These are phyloP conservation scores for Cryptosporidium xiaoi DNA, from an alignment of 169 alveolate genomes.

Conservation along the genomic window DNA sequence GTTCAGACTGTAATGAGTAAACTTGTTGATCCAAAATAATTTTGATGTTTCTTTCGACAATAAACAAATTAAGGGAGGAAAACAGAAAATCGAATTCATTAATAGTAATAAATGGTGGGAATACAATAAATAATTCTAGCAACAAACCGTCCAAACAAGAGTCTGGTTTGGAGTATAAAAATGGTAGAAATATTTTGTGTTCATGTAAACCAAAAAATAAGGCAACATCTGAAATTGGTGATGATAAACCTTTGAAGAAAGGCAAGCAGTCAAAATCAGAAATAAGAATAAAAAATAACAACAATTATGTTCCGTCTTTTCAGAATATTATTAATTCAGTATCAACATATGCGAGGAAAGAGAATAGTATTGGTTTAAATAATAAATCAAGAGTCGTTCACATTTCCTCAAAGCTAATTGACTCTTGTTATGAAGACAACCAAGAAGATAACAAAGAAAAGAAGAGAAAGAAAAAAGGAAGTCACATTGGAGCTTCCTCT, in stretches of 20 bases:
- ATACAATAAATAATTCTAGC: background rate
- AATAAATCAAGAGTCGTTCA: no score
- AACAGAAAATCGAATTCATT: constrained; percentile 10
- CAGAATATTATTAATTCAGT: no score
- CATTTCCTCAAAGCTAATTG: no score
- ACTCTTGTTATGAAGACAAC: no score
- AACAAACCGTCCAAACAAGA: no score
- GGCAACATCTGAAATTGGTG: no score
- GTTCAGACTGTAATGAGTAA: background rate
- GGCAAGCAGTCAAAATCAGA: background rate
- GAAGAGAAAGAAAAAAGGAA: background rate
- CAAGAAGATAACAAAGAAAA: background rate
- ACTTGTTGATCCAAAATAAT: background rate
- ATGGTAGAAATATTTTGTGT: no score
- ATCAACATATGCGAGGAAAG: no score
- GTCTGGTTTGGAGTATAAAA: no score
- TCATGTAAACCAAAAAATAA: no score
- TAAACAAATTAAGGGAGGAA: constrained; percentile 54
- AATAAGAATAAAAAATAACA: background rate
- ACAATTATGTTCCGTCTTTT: background rate
- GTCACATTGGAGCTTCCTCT: background rate
- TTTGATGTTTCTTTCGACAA: constrained; percentile 64
- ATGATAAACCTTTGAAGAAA: background rate
- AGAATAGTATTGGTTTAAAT: no score
- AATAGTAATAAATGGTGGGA: background rate